Percentiles rank a stretch among this genome's conserved stretches.
Evolutionary conservation across 106 monocot genomes (phyloP).

Genomic region (Ottelia alismoides): DNA sequence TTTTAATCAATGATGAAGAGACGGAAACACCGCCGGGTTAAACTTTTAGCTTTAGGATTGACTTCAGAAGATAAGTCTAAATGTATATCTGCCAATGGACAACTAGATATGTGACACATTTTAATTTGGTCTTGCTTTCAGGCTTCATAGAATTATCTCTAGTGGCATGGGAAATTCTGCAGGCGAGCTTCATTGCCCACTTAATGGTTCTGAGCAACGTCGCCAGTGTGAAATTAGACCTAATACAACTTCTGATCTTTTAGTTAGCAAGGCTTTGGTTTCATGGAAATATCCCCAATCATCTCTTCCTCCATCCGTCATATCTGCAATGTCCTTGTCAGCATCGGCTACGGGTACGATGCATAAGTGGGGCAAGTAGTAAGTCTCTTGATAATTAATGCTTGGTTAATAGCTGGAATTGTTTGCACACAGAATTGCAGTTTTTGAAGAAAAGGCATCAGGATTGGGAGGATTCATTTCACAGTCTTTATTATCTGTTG

Average conservation of each 20-base stretch:
- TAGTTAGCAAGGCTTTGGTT: slow-evolving; percentile 46
- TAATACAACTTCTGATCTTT: slow-evolving; percentile 13
- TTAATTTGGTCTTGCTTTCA: slow-evolving; percentile 22
- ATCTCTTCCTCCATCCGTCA: slow-evolving; percentile 53
- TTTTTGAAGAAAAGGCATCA: slow-evolving; percentile 46
- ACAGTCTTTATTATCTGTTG: slow-evolving; percentile 59
- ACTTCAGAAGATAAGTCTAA: too few species aligned
- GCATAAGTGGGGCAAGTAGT: too few species aligned
- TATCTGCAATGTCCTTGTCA: slow-evolving; percentile 48
- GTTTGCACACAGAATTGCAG: slow-evolving; percentile 29
- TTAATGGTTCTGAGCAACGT: slow-evolving; percentile 16
- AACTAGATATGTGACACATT: background rate
- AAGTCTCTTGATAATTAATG: too few species aligned
- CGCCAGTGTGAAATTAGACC: slow-evolving; percentile 4
- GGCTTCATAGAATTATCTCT: slow-evolving; percentile 65
- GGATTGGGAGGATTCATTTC: slow-evolving; percentile 86
- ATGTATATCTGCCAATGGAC: too few species aligned
- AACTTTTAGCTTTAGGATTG: too few species aligned
- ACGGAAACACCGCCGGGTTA: too few species aligned
- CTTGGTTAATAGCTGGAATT: too few species aligned
- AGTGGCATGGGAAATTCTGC: slow-evolving; percentile 16
- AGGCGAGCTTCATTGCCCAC: slow-evolving; percentile 7
- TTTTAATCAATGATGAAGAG: too few species aligned
- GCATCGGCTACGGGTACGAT: slow-evolving; percentile 54
- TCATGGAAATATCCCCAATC: slow-evolving; percentile 85